Percentiles rank a stretch among this genome's conserved stretches.
These are phyloP conservation scores for Chaetomiaceae sp. DNA, from an alignment of 2,329 filamentous ascomycete genomes.

Conservation along the genomic window DNA sequence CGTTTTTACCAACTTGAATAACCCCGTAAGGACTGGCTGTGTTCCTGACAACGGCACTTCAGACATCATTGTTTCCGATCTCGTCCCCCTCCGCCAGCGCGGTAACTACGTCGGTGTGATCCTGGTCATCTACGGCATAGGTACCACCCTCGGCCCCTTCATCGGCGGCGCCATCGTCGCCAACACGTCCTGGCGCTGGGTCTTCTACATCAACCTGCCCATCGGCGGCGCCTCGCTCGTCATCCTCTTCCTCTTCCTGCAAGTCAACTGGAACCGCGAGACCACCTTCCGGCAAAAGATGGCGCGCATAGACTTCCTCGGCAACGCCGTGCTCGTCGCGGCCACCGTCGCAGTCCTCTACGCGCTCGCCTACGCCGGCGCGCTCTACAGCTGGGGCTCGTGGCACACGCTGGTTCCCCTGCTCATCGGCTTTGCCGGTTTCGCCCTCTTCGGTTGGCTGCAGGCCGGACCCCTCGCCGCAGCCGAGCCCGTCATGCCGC, in stretches of 20 bases:
- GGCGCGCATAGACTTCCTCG: conserved; percentile 14
- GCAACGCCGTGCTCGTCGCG: conserved; percentile 4
- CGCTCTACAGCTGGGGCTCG: conserved; percentile 14
- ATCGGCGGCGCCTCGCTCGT: conserved; percentile 6
- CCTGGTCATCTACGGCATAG: too few species aligned
- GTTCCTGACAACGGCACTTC: too few species aligned
- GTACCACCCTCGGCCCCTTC: too few species aligned
- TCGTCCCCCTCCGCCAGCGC: too few species aligned
- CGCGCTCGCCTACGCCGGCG: conserved; percentile 18
- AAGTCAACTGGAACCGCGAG: not conserved
- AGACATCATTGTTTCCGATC: too few species aligned
- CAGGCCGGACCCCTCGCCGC: conserved; percentile 11
- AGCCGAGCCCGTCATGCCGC: conserved; percentile 33
- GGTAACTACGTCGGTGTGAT: too few species aligned
- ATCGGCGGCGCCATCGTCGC: too few species aligned
- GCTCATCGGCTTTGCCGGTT: conserved; percentile 32
- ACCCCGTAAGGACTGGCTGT: too few species aligned
- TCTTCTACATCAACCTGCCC: conserved; percentile 9
- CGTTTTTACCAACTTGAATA: too few species aligned
- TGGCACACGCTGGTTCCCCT: conserved; percentile 29
- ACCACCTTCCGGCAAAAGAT: conserved; percentile 3
- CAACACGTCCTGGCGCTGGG: too few species aligned
- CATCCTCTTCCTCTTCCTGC: conserved; percentile 9
- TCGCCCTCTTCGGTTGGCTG: conserved; percentile 27
- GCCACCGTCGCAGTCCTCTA: conserved; percentile 14